phyloP scores from a whole-genome alignment of 2,329 filamentous ascomycete genomes.

The Ophiosphaerella herpotricha region DNA sequence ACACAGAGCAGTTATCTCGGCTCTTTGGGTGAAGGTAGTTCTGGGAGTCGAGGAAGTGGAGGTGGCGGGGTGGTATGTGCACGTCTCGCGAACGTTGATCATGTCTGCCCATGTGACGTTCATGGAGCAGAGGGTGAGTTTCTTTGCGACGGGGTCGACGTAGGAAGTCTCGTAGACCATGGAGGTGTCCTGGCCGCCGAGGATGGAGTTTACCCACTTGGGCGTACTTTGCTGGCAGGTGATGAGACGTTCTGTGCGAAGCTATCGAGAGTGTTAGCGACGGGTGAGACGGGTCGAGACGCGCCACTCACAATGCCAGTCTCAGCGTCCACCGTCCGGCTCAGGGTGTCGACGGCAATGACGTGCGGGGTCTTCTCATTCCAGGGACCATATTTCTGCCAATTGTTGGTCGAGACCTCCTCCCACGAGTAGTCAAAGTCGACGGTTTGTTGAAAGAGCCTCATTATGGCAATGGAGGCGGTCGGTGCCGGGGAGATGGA shows the following conservation, averaged over 20 bases:
- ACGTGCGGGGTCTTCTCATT: conserved; percentile 99
- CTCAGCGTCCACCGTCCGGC: conserved; percentile 66
- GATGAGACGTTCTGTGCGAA: conserved; percentile 72
- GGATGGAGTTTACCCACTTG: conserved; percentile 77
- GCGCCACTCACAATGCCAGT: conserved; percentile 67
- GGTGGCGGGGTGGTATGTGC: conserved; percentile 73
- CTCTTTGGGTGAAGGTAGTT: conserved; percentile 87
- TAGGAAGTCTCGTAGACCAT: conserved; percentile 96
- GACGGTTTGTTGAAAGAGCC: conserved; percentile 88
- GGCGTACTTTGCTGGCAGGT: conserved; percentile 70
- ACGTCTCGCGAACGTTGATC: conserved; percentile 89
- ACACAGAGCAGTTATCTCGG: conserved; percentile 89
- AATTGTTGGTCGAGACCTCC: conserved; percentile 96
- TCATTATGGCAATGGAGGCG: conserved; percentile 63
- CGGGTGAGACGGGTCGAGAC: conserved; percentile 4
- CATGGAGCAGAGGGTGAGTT: conserved; percentile 94
- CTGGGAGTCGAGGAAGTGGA: conserved; percentile 52
- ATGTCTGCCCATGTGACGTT: conserved; percentile 94
- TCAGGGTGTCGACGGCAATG: conserved; percentile 90
- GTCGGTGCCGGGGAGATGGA: conserved; percentile 19
- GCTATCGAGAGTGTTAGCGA: conserved; percentile 45
- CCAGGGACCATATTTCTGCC: conserved; percentile 98
- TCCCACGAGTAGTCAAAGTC: conserved; percentile 99
- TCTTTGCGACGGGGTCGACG: conserved; percentile 80
- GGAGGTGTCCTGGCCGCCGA: conserved; percentile 79